Percentiles rank a stretch among this genome's conserved stretches.
Conservation (phyloP, 169 alveolate genomes). For the Plasmodium gaboni region DNA sequence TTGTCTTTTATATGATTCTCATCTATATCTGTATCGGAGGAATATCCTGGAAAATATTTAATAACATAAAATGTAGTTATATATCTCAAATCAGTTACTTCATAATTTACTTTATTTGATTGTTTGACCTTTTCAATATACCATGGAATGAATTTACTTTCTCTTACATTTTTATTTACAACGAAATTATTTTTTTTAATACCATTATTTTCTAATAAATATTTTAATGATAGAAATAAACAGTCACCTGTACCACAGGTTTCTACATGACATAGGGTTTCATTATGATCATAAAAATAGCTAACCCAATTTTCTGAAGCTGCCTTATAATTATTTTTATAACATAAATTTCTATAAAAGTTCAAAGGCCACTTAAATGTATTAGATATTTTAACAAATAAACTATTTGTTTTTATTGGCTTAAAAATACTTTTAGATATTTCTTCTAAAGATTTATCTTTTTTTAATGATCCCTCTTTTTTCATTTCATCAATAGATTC, state of each 20-base stretch:
- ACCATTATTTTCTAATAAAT: slow-evolving; percentile 23
- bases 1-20: neutral
- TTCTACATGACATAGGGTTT: slow-evolving; percentile 54
- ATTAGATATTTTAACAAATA: neutral
- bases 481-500: neutral
- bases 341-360: slow-evolving; percentile 34
- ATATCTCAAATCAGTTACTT: slow-evolving; percentile 36
- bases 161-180: neutral
- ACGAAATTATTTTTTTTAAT: neutral
- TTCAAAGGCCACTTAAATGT: neutral
- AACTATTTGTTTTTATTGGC: slow-evolving; percentile 4
- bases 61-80: slow-evolving; percentile 29
- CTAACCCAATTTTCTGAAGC: slow-evolving; percentile 54
- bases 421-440: neutral
- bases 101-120: neutral
- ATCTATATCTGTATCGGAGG: slow-evolving; percentile 8
- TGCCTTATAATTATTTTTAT: slow-evolving; percentile 9
- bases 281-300: slow-evolving; percentile 42
- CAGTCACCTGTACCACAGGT: slow-evolving; percentile 57
- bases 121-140: slow-evolving; percentile 14
- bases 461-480: neutral
- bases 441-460: neutral
- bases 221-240: slow-evolving; percentile 24
- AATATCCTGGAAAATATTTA: slow-evolving; percentile 54
- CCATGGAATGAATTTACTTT: slow-evolving; percentile 37